Conservation (phyloP, 2,329 filamentous ascomycete species). For the Aureobasidium mangrovei region DNA sequence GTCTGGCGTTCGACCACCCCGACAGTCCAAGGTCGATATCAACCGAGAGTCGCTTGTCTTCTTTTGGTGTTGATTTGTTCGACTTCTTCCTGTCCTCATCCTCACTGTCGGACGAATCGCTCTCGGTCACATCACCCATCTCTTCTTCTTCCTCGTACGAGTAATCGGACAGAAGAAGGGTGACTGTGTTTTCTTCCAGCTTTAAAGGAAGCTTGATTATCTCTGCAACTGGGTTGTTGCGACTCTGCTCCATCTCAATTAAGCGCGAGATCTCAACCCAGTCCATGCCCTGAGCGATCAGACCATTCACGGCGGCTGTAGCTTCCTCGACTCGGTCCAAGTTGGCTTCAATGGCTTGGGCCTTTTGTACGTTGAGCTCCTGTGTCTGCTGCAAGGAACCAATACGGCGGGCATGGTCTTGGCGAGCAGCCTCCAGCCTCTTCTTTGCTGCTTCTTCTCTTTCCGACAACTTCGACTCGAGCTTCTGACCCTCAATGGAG, state of each 20-base stretch:
- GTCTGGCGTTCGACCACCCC: conserved; percentile 80
- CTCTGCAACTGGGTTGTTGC: conserved; percentile 74
- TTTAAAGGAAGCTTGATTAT: conserved; percentile 83
- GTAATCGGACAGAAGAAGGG: conserved; percentile 66
- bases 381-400: conserved; percentile 76
- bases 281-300: conserved; percentile 93
- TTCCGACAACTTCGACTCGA: conserved; percentile 75
- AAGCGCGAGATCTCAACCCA: conserved; percentile 87
- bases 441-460: conserved; percentile 71
- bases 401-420: conserved; percentile 77
- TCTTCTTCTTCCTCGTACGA: conserved; percentile 55
- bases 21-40: conserved; percentile 78
- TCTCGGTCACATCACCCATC: conserved; percentile 55
- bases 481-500: conserved; percentile 85
- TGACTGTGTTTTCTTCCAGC: conserved; percentile 81
- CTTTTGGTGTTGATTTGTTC: conserved; percentile 20
- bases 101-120: conserved; percentile 52
- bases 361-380: conserved; percentile 75
- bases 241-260: conserved; percentile 76
- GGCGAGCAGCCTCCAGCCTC: conserved; percentile 75
- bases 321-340: conserved; percentile 85
- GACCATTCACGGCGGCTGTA: conserved; percentile 80
- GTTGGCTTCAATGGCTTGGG: conserved; percentile 83
- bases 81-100: conserved; percentile 34
- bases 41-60: conserved; percentile 51